These are phyloP conservation scores for Pisolithus sp. DNA, from an alignment of 768 basidiomycete species.

Conservation along the genomic window DNA sequence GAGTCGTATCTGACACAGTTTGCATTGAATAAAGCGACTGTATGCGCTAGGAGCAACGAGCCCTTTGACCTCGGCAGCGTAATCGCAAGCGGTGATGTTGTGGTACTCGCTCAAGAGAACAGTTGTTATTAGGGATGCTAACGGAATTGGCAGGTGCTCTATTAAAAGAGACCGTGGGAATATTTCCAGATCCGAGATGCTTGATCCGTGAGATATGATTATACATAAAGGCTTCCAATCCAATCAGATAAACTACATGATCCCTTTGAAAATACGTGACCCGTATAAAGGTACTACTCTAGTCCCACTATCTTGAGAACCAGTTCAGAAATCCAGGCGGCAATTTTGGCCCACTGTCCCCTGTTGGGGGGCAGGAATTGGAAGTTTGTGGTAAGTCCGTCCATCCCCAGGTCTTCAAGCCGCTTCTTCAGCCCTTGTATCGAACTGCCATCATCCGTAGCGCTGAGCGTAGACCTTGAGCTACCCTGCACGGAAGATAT, in stretches of 20 bases:
- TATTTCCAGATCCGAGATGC: background rate
- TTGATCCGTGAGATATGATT: background rate
- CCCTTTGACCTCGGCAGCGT: background rate
- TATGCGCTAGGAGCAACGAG: background rate
- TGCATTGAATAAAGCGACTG: constrained; percentile 17
- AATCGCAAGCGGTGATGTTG: background rate
- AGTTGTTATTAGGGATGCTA: background rate
- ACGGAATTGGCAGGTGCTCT: background rate
- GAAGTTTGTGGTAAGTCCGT: constrained; percentile 67
- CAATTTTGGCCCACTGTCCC: constrained; percentile 54
- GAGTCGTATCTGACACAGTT: constrained; percentile 8
- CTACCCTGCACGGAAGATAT: constrained; percentile 35
- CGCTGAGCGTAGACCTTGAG: constrained; percentile 61
- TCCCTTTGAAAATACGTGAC: constrained; percentile 2
- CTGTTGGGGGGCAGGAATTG: constrained; percentile 57
- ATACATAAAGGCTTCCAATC: background rate
- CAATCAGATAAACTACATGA: constrained; percentile 8
- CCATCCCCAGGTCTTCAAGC: constrained; percentile 68
- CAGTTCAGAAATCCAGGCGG: constrained; percentile 69
- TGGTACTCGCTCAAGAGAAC: background rate
- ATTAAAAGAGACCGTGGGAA: background rate
- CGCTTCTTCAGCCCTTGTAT: constrained; percentile 42
- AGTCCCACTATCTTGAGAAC: constrained; percentile 45
- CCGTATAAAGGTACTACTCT: constrained; percentile 12
- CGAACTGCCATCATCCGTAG: constrained; percentile 47